These are phyloP conservation scores for Stagonosporopsis vannaccii DNA, from an alignment of 2,329 filamentous ascomycete species.

Conservation along the genomic window DNA sequence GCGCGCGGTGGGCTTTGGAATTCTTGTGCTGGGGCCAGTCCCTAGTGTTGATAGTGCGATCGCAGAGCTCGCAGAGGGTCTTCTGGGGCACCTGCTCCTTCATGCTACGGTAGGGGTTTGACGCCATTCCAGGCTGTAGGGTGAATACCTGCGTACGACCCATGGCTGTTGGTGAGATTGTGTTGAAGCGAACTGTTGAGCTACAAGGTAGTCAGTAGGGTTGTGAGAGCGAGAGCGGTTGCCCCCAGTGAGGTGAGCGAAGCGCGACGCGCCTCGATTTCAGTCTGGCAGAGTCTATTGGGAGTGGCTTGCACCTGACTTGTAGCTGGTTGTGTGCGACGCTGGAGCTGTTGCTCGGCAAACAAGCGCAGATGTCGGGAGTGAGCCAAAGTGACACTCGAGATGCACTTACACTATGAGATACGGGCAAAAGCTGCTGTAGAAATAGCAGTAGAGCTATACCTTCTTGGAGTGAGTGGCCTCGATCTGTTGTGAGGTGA, in stretches of 20 bases:
- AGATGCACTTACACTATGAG: neutral
- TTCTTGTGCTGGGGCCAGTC: conserved; percentile 43
- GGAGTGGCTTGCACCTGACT: neutral
- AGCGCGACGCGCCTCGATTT: neutral
- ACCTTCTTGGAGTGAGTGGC: neutral
- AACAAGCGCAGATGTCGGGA: neutral
- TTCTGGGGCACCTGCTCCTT: conserved; percentile 26
- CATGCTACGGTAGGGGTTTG: conserved; percentile 36
- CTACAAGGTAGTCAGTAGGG: conserved; percentile 20
- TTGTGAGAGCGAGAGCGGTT: neutral
- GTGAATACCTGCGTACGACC: neutral
- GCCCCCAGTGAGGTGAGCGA: conserved; percentile 9
- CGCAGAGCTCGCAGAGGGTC: conserved; percentile 43
- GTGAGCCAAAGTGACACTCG: neutral
- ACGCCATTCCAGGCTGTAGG: conserved; percentile 14
- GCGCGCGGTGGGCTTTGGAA: conserved; percentile 43
- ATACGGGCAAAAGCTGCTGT: neutral
- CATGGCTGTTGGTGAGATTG: neutral
- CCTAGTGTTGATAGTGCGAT: conserved; percentile 39
- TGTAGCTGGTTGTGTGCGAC: neutral
- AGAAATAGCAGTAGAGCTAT: neutral
- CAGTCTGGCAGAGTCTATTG: neutral
- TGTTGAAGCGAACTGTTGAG: conserved; percentile 2
- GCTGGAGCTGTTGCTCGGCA: neutral
- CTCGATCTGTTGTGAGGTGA: neutral